A percentile compares a stretch with the other conserved stretches of the same genome.
phyloP scores from a whole-genome alignment of 441 rosid genomes.

The Jatropha podagrica region DNA sequence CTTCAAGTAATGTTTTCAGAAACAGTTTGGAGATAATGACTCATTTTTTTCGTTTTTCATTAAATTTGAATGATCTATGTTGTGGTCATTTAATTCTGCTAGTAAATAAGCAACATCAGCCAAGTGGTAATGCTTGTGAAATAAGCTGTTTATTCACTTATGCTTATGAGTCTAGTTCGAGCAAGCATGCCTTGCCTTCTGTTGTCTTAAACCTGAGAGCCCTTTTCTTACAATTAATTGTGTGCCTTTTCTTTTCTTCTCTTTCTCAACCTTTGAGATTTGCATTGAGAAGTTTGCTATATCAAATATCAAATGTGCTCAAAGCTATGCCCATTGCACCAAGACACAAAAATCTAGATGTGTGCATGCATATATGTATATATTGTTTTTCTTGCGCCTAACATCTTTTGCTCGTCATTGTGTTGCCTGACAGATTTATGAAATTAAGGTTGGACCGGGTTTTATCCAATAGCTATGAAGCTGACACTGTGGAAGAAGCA shows the following conservation, averaged over 20 bases:
- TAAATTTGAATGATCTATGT: neutral
- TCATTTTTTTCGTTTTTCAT: neutral
- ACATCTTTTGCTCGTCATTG: constrained; percentile 8
- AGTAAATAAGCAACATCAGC: neutral
- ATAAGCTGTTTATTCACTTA: neutral
- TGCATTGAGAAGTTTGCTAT: neutral
- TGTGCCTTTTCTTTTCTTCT: neutral
- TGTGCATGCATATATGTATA: neutral
- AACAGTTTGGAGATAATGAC: too few species aligned
- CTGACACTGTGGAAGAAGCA: constrained; percentile 67
- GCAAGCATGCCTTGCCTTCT: neutral
- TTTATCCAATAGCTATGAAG: constrained; percentile 64
- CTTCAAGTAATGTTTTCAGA: too few species aligned
- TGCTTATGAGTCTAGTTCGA: neutral
- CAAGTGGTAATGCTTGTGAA: neutral
- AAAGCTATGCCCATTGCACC: neutral
- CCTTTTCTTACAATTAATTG: neutral
- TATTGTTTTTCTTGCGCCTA: neutral
- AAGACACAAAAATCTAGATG: neutral
- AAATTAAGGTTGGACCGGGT: constrained; percentile 91
- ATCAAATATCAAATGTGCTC: neutral
- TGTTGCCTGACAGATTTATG: constrained; percentile 66
- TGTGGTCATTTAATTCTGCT: neutral
- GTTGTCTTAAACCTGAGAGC: neutral
- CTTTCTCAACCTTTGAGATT: neutral